Conservation (phyloP, 177 flowering plant species). For the Telopea speciosissima region DNA sequence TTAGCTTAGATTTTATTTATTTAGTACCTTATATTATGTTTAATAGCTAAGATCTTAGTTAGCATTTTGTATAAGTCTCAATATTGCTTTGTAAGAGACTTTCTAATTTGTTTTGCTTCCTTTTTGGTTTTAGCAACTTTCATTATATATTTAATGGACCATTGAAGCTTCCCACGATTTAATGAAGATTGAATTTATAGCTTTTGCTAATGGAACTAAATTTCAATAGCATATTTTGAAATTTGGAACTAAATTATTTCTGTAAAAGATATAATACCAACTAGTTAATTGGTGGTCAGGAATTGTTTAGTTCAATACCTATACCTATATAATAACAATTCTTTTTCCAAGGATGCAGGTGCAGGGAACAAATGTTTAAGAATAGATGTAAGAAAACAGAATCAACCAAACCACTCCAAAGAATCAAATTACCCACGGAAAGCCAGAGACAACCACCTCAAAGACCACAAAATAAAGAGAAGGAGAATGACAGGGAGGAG, state of each 20-base stretch:
- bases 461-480: background rate
- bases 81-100: no score
- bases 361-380: slow-evolving; percentile 24
- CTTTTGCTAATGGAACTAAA: no score
- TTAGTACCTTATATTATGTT: no score
- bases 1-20: no score
- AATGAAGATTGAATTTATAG: no score
- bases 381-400: slow-evolving; percentile 18
- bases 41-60: no score
- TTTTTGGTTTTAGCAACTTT: no score
- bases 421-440: slow-evolving; percentile 14
- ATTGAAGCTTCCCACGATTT: no score
- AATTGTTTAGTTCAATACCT: background rate
- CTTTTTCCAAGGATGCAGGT: slow-evolving; percentile 5
- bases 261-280: background rate
- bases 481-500: background rate
- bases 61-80: no score
- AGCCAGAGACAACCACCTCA: no score
- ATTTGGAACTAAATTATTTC: slow-evolving; percentile 8
- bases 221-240: slow-evolving; percentile 6
- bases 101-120: no score
- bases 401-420: slow-evolving; percentile 21
- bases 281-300: slow-evolving; percentile 10
- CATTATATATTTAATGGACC: no score
- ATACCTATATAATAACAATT: background rate